These are phyloP conservation scores for Colletotrichum camelliae DNA, from an alignment of 2,329 filamentous ascomycete species.

Conservation along the genomic window DNA sequence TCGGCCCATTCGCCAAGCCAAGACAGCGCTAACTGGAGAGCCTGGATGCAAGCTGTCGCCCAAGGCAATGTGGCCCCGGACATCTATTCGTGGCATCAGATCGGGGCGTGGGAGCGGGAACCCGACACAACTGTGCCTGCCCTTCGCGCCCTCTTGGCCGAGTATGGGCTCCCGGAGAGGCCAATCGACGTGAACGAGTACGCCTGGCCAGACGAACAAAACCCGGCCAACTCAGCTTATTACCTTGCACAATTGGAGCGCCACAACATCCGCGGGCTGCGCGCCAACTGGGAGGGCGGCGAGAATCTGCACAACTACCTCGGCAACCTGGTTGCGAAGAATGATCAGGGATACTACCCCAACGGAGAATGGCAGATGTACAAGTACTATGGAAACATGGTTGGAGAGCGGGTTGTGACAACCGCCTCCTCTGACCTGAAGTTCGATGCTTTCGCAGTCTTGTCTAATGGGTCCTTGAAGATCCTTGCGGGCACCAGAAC, in stretches of 20 bases:
- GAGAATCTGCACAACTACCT: conserved; percentile 47
- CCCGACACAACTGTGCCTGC: background rate
- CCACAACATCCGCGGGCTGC: conserved; percentile 43
- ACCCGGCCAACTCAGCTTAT: conserved; percentile 45
- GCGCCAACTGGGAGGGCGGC: conserved; percentile 50
- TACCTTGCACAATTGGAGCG: conserved; percentile 53
- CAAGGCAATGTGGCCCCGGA: background rate
- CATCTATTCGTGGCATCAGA: background rate
- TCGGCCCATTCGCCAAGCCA: background rate
- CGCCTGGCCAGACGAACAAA: conserved; percentile 42
- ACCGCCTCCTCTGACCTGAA: background rate
- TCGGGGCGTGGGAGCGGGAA: background rate
- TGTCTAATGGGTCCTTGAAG: background rate
- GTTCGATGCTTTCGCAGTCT: background rate
- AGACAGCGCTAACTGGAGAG: background rate
- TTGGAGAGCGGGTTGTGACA: background rate
- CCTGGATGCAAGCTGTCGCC: background rate
- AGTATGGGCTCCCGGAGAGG: conserved; percentile 34
- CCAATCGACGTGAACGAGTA: conserved; percentile 57
- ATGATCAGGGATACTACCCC: background rate
- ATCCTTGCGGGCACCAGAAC: background rate
- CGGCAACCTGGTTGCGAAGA: conserved; percentile 34
- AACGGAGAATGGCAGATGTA: background rate
- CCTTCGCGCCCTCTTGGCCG: conserved; percentile 28
- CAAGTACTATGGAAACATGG: background rate